Evolutionary conservation across 768 basidiomycete species (phyloP), one percentile per base, ranked within the genome.

Genomic region (Termitomyces sp.): DNA sequence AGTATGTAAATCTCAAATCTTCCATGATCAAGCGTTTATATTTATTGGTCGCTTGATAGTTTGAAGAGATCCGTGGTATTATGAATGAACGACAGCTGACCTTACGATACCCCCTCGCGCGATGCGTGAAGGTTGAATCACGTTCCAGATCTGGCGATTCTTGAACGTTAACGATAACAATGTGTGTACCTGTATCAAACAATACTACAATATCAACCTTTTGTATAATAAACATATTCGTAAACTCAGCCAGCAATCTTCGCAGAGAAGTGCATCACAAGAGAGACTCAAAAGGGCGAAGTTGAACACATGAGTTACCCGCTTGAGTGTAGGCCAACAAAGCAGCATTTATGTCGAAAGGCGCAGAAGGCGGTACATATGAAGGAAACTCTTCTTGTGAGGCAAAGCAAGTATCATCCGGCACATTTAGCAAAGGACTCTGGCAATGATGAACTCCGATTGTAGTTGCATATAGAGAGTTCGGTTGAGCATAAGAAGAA

Each of bases 1-100:
- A 69, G 88, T 87, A 64, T 70, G 82, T 67, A 16, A 14, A 51
- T 38, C 16, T 59, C 44, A 5, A 43, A 33, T 16, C 10, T 18
- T 16, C 13, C 26, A 41, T 48, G 12, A 48, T 36, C 50, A 20
- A 7, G 23, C 33, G 26, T 44, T 53, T 32, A 58, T 8, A 30
- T 49, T 61, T 32, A 51, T 36, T 20, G 26, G 38, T 41, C 40
- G 10, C 36, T 55, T 48, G 33, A 18, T 61, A 91, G 89, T 90
- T 89, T 60, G 86, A 88, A 66, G 88, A 91, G 67, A 80, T 91
- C 58, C 82, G 79, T 50, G 87, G 87, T 6, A 78, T 83, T 35
- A 85, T 86, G 79, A 83, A 85, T 58, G 80, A 80, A 59, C 80
- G 79, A 61, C 78, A 76, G 59, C 78, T 91, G 35, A 79, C 79